A percentile compares a stretch with the other conserved stretches of the same genome.
These are phyloP conservation scores for Thelonectria rubi DNA, from an alignment of 2,329 filamentous ascomycete genomes.

Conservation along the genomic window DNA sequence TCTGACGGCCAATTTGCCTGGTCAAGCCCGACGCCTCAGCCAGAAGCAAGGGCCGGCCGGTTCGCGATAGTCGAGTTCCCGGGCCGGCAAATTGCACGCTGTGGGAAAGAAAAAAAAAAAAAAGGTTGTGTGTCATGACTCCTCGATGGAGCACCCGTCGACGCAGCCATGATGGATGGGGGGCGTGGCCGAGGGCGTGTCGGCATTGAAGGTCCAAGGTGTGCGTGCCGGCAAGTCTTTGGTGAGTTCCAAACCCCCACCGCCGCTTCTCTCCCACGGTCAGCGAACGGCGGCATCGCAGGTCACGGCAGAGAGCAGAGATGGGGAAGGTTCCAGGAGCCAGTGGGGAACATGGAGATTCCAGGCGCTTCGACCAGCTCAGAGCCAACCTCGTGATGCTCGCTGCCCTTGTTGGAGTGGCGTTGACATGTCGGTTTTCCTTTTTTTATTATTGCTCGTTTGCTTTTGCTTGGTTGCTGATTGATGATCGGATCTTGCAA, in stretches of 20 bases:
- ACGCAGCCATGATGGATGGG: slow-evolving; percentile 10
- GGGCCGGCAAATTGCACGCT: slow-evolving; percentile 9
- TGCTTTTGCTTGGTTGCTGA: not conserved
- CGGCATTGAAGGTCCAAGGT: slow-evolving; percentile 8
- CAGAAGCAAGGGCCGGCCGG: slow-evolving; percentile 11
- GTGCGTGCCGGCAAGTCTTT: not conserved
- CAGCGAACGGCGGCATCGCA: not conserved
- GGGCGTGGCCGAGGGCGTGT: slow-evolving; percentile 19
- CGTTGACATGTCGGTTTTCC: slow-evolving; percentile 1
- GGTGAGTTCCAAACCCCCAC: not conserved
- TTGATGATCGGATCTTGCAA: slow-evolving; percentile 12
- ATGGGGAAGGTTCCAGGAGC: slow-evolving; percentile 4
- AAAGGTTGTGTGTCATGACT: slow-evolving; percentile 8
- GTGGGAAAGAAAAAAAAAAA: not conserved
- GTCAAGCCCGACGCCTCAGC: not conserved
- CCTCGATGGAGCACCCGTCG: slow-evolving; percentile 7
- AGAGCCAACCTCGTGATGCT: not conserved
- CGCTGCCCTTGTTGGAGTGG: slow-evolving; percentile 7
- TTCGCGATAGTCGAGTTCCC: slow-evolving; percentile 8
- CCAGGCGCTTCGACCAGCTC: slow-evolving; percentile 22
- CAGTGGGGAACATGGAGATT: slow-evolving; percentile 13
- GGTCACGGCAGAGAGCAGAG: not conserved
- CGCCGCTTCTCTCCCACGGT: not conserved
- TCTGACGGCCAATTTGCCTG: slow-evolving; percentile 11
- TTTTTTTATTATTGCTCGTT: not conserved